phyloP scores from a whole-genome alignment of 306 rosid genomes.

The Begonia fuchsioides region DNA sequence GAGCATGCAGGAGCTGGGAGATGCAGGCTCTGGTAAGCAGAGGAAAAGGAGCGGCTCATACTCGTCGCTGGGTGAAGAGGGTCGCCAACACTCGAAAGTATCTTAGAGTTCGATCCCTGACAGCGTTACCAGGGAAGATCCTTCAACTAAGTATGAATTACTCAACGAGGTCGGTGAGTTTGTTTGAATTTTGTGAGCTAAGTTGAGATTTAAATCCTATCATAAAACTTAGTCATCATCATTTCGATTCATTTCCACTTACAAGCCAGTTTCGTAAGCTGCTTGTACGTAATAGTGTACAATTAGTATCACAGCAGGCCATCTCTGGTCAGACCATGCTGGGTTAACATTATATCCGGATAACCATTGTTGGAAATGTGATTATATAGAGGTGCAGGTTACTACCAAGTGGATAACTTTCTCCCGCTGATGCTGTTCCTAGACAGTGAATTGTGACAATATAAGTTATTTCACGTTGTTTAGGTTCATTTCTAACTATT shows the following conservation, averaged over 20 bases:
- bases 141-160: conserved; percentile 73
- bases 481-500: too few species aligned
- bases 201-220: not conserved
- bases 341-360: too few species aligned
- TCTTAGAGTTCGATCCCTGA: conserved; percentile 90
- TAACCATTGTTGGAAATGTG: too few species aligned
- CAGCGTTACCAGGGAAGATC: conserved; percentile 82
- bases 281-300: too few species aligned
- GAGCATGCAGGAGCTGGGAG: conserved; percentile 78
- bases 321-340: too few species aligned
- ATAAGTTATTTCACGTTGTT: too few species aligned
- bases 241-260: too few species aligned
- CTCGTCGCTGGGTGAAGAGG: conserved; percentile 38
- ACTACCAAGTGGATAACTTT: too few species aligned
- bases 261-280: too few species aligned
- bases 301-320: too few species aligned
- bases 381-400: too few species aligned
- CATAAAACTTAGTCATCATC: not conserved
- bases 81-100: conserved; percentile 39
- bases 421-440: not conserved
- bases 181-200: not conserved
- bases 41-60: conserved; percentile 47
- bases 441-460: not conserved
- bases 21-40: conserved; percentile 64
- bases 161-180: conserved; percentile 89